Evolutionary conservation across 2,329 filamentous ascomycete genomes (phyloP), one percentile per base, ranked within the genome.

Genomic region (Dothistroma pini): DNA sequence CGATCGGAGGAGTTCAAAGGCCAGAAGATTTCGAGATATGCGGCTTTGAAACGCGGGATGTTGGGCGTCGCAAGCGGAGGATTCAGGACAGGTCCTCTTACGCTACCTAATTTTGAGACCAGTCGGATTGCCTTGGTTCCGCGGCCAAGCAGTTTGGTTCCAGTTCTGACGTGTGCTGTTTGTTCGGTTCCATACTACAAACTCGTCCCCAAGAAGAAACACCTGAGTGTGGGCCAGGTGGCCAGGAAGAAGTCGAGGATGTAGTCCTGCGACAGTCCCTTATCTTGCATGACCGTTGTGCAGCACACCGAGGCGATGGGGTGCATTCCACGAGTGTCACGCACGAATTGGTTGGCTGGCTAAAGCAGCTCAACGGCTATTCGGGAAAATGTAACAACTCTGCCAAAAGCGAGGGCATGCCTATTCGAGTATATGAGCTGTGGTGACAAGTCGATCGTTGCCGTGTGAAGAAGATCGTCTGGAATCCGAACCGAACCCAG

Each of bases 21-120:
- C 22, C 48, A 22, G 31, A n/a, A 29, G 50, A 59, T 25, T 54
- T 50, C 57, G 59, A 61, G 64, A 51, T 64, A 63, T 66, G 62
- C 60, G 59, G 49, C 52, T 29, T 49, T 61, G 59, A 59, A 54
- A 60, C 55, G 62, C 49, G 56, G 54, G 41, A 38, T 38, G 54
- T 41, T 54, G 51, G 29, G 41, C 41, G 25, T 48, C 50, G 52
- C 47, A 54, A 29, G 38, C 55, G 41, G 31, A 38, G 48, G 35
- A 32, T 29, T 29, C 25, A 29, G 25, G 29, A 29, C 21, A 48
- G 31, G 21, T 32, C 22, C 21, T 53, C 19, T 53, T 53, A 31
- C 47, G 55, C 50, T 61, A 58, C 38, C 49, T 49, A 54, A 22
- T 12, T 35, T 14, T 31, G 22, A 41, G 32, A 47, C 31, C 51